Evolutionary conservation across 1,284 basidiomycete genomes (phyloP), one percentile per base, ranked within the genome.

Genomic region (Coniferiporia sulphurascens): DNA sequence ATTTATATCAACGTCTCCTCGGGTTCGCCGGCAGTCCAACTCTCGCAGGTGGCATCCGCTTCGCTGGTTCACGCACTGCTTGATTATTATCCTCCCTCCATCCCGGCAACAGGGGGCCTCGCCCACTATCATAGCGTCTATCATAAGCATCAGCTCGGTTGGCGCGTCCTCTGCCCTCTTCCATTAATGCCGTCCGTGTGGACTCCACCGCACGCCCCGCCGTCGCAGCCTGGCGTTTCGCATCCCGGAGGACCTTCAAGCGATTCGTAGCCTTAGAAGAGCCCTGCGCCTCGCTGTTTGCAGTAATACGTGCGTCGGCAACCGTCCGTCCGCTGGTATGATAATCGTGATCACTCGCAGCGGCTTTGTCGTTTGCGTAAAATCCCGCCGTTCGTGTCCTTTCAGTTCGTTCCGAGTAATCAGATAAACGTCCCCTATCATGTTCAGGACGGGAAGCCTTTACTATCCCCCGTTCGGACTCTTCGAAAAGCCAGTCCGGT

Each of bases 401-500:
- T 27, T 27, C 27, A 27, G 27, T 27, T 27, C 27, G 3, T 27
- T 27, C 27, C 27, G 27, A 27, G 27, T 3, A 27, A 27, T 27
- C 27, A 5, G 27, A 27, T 5, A 27, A 27, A 27, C 27, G 27
- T 49, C 64, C 63, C 61, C 67, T 62, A 53, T 65, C 58, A 58
- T 65, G 61, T 50, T 62, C 27, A 27, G 27, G 27, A 27, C 27
- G 62, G 48, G 65, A 56, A 43, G 62, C 63, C 27, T 62, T 32
- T 58, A 58, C n/a, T 65, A 67, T 46, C 68, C 70, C 46, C 21
- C 83, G 78, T 64, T 87, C 85, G 48, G 73, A 73, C 58, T 80
- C 80, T 52, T 78, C 78, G 63, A 88, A 87, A 8, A 89, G 75
- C 85, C 85, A 88, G 6, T 75, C 72, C 10, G 86, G 85, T n/a